Evolutionary conservation across 2,329 filamentous ascomycete species (phyloP).

Genomic region (Ceratocystis albifundus): DNA sequence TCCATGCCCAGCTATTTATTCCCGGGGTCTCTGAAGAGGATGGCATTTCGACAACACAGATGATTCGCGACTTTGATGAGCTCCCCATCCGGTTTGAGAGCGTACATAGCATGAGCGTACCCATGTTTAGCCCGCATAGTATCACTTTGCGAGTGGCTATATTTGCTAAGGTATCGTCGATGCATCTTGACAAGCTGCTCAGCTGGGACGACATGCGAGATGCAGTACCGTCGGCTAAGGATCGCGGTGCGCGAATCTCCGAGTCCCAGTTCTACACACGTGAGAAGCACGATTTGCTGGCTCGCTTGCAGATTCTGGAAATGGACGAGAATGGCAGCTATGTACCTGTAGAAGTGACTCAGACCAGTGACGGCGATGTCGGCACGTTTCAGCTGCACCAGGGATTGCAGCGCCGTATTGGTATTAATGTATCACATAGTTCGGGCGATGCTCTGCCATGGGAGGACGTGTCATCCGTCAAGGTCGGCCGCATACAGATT

Average conservation of each 20-base stretch:
- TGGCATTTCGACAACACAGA: slow-evolving; percentile 86
- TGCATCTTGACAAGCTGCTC: slow-evolving; percentile 92
- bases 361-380: slow-evolving; percentile 69
- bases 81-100: slow-evolving; percentile 88
- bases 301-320: slow-evolving; percentile 78
- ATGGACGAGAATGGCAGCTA: slow-evolving; percentile 87
- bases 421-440: slow-evolving; percentile 80
- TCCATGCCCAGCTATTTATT: slow-evolving; percentile 94
- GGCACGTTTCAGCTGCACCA: slow-evolving; percentile 93
- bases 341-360: slow-evolving; percentile 81
- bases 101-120: slow-evolving; percentile 94
- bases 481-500: slow-evolving; percentile 70
- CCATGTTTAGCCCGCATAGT: slow-evolving; percentile 56
- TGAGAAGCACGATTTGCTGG: slow-evolving; percentile 87
- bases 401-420: slow-evolving; percentile 77
- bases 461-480: slow-evolving; percentile 67
- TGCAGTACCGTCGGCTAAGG: slow-evolving; percentile 43
- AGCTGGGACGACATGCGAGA: slow-evolving; percentile 99
- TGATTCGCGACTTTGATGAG: slow-evolving; percentile 90
- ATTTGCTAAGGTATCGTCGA: slow-evolving; percentile 78
- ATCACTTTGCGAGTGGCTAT: slow-evolving; percentile 75
- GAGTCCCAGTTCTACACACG: slow-evolving; percentile 90
- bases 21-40: slow-evolving; percentile 81
- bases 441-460: slow-evolving; percentile 81
- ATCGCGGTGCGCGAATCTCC: slow-evolving; percentile 56